A percentile compares a stretch with the other conserved stretches of the same genome.
These are phyloP conservation scores for Didymella glomerata DNA, from an alignment of 2,329 filamentous ascomycete genomes.

Conservation along the genomic window DNA sequence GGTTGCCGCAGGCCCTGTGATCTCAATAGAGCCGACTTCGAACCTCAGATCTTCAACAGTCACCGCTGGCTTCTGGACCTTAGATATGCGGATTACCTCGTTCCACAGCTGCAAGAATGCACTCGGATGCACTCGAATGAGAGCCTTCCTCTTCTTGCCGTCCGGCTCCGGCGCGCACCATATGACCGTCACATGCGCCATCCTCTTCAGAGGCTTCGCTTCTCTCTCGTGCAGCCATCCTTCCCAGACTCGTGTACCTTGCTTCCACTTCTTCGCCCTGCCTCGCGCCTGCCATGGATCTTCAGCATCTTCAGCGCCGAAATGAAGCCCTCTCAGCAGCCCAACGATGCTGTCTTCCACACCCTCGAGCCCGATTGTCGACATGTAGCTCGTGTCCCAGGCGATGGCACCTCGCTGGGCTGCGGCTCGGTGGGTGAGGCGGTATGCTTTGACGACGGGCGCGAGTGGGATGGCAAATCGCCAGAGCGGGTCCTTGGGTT, in stretches of 20 bases:
- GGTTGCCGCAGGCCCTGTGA: slow-evolving; percentile 77
- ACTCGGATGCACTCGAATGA: slow-evolving; percentile 83
- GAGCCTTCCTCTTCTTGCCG: slow-evolving; percentile 60
- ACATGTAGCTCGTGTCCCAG: slow-evolving; percentile 96
- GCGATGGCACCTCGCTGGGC: slow-evolving; percentile 78
- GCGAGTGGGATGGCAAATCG: slow-evolving; percentile 85
- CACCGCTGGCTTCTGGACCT: slow-evolving; percentile 68
- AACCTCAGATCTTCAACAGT: slow-evolving; percentile 74
- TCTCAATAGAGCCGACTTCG: slow-evolving; percentile 75
- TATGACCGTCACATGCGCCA: slow-evolving; percentile 77
- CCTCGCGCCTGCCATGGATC: slow-evolving; percentile 64
- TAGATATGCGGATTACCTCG: slow-evolving; percentile 65
- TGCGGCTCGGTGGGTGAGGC: slow-evolving; percentile 82
- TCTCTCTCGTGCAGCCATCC: slow-evolving; percentile 67
- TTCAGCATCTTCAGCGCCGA: slow-evolving; percentile 63
- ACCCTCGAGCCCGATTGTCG: slow-evolving; percentile 82
- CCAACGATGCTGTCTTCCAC: slow-evolving; percentile 68
- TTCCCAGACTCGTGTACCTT: slow-evolving; percentile 65
- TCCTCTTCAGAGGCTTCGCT: slow-evolving; percentile 59
- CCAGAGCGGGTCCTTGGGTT: slow-evolving; percentile 82
- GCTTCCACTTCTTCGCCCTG: slow-evolving; percentile 74
- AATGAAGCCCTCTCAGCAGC: slow-evolving; percentile 68
- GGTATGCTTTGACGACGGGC: slow-evolving; percentile 88
- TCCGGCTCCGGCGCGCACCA: slow-evolving; percentile 65
- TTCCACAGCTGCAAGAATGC: slow-evolving; percentile 76